phyloP scores from a whole-genome alignment of 352 stramenopile genomes.

The Globisporangium carolinianum region DNA sequence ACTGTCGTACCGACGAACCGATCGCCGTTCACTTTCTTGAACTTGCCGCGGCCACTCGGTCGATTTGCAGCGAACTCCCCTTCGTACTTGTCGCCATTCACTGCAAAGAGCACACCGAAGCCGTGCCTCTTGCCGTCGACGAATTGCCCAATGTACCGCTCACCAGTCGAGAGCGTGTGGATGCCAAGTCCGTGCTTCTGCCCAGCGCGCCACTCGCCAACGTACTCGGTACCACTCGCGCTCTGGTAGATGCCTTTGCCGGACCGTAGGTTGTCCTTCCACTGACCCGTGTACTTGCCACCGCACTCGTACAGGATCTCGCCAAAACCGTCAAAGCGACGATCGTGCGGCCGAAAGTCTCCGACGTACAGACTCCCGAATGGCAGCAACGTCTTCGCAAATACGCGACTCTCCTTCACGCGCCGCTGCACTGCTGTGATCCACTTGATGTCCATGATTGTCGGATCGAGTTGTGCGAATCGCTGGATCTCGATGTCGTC shows the following conservation, averaged over 20 bases:
- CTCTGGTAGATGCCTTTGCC: conserved; percentile 66
- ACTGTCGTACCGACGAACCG: conserved; percentile 61
- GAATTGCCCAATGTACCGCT: conserved; percentile 85
- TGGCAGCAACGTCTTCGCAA: conserved; percentile 58
- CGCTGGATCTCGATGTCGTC: conserved; percentile 12
- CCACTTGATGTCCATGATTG: conserved; percentile 37
- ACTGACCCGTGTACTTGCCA: conserved; percentile 82
- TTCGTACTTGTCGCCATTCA: conserved; percentile 84
- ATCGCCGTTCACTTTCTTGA: conserved; percentile 65
- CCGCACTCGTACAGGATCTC: conserved; percentile 82
- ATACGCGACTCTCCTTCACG: conserved; percentile 23
- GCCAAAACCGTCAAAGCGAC: conserved; percentile 71
- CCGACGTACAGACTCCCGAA: conserved; percentile 73
- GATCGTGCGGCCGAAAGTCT: conserved; percentile 39
- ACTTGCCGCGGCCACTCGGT: conserved; percentile 53
- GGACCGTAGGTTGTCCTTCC: conserved; percentile 55
- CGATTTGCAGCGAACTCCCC: conserved; percentile 42
- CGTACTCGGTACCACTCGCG: conserved; percentile 45
- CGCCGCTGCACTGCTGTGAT: conserved; percentile 39
- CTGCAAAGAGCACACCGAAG: conserved; percentile 39
- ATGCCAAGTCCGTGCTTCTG: conserved; percentile 76
- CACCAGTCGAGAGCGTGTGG: conserved; percentile 67
- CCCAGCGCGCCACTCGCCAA: conserved; percentile 71
- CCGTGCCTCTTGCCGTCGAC: conserved; percentile 70
- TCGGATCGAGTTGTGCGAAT: conserved; percentile 21